A percentile compares a stretch with the other conserved stretches of the same genome.
Evolutionary conservation across 1,284 basidiomycete genomes (phyloP).

Genomic region (Thelephora terrestris): DNA sequence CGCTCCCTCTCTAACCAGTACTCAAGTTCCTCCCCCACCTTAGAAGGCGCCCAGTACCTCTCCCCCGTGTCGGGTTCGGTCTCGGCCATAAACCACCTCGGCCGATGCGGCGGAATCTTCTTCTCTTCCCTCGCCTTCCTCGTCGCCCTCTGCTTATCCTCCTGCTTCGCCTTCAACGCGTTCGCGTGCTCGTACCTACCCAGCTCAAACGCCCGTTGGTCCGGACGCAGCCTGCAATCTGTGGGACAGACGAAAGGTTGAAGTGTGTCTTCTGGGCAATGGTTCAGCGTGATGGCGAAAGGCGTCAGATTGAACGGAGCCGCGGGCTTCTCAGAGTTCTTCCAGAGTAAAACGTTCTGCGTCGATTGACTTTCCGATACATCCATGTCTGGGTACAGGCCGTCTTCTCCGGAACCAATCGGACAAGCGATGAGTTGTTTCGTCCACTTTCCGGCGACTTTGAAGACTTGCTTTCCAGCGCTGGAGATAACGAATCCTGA

Average conservation of each 20-base stretch:
- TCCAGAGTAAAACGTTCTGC: conserved; percentile 83
- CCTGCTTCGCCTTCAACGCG: conserved; percentile 76
- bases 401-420: conserved; percentile 52
- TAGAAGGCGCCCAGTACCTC: conserved; percentile 70
- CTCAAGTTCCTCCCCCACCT: conserved; percentile 47
- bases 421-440: conserved; percentile 86
- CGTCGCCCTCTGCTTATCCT: conserved; percentile 80
- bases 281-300: conserved; percentile 87
- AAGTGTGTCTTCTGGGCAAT: conserved; percentile 62
- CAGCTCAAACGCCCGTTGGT: conserved; percentile 91
- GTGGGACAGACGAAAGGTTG: conserved; percentile 77
- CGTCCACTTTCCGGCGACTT: conserved; percentile 95
- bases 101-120: conserved; percentile 58
- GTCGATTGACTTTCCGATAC: conserved; percentile 40
- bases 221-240: conserved; percentile 89
- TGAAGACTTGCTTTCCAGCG: conserved; percentile 63
- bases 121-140: conserved; percentile 75
- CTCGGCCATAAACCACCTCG: conserved; percentile 74
- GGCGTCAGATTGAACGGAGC: conserved; percentile 94
- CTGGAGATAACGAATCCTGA: conserved; percentile 74
- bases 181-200: conserved; percentile 92
- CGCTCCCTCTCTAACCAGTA: conserved; percentile 80
- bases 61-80: conserved; percentile 83
- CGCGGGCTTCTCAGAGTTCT: conserved; percentile 79
- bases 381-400: conserved; percentile 60